Conservation (phyloP, 1,139 yeast species). For the Martiniozyma asiatica region DNA sequence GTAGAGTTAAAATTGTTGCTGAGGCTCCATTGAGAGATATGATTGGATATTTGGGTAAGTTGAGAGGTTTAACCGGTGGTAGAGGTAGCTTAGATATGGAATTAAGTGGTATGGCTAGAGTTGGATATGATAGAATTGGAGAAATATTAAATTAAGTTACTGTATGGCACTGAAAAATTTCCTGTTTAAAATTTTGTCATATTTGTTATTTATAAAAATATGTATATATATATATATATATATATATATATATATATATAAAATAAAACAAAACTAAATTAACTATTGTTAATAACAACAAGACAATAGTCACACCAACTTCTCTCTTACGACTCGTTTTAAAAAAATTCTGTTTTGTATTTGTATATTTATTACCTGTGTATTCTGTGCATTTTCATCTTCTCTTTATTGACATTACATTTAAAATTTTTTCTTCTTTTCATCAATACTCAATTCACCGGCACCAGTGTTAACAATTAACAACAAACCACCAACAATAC, state of each 20-base stretch:
- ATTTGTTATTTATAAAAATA: not conserved
- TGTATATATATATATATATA: not conserved
- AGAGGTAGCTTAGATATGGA: constrained; percentile 76
- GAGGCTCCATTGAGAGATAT: constrained; percentile 78
- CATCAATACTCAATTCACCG: constrained; percentile 87
- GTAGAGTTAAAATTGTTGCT: constrained; percentile 43
- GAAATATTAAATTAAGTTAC: constrained; percentile 27
- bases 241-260: constrained; percentile 2
- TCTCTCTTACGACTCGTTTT: too few species aligned
- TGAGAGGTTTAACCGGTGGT: constrained; percentile 83
- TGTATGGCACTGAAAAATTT: too few species aligned
- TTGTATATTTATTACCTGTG: too few species aligned
- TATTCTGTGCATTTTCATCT: too few species aligned
- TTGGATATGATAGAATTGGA: constrained; percentile 35
- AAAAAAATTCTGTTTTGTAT: too few species aligned
- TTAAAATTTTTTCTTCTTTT: constrained; percentile 86
- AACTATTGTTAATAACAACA: not conserved
- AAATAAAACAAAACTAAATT: not conserved
- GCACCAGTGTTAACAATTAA: constrained; percentile 94
- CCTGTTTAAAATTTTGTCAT: too few species aligned
- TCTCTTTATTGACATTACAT: too few species aligned
- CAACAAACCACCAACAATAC: constrained; percentile 88
- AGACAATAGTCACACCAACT: too few species aligned
- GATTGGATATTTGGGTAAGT: constrained; percentile 73
- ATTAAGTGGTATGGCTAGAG: constrained; percentile 59